These are phyloP conservation scores for Nemania abortiva DNA, from an alignment of 2,329 filamentous ascomycete species.

Conservation along the genomic window DNA sequence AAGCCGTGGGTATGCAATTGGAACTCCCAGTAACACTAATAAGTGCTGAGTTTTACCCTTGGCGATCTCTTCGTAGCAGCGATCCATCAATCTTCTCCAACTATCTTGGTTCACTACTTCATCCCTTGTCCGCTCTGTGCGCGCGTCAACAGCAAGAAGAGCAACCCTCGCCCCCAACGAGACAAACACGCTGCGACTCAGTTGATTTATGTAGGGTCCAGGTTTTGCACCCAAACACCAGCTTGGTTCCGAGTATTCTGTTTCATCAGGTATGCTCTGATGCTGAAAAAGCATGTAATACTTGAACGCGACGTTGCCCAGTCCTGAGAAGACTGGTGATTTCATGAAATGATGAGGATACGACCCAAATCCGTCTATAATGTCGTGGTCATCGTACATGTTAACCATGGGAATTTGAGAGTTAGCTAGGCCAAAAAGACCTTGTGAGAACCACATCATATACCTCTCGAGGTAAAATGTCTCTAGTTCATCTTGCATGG, in stretches of 20 bases:
- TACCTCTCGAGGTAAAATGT: slow-evolving; percentile 90
- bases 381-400: slow-evolving; percentile 95
- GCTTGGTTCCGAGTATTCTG: slow-evolving; percentile 85
- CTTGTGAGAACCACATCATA: slow-evolving; percentile 95
- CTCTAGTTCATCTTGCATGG: slow-evolving; percentile 91
- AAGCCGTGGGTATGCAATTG: slow-evolving; percentile 82
- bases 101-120: slow-evolving; percentile 84
- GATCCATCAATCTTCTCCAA: slow-evolving; percentile 87
- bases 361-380: slow-evolving; percentile 91
- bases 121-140: slow-evolving; percentile 88
- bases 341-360: slow-evolving; percentile 94
- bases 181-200: slow-evolving; percentile 88
- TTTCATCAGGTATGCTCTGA: slow-evolving; percentile 86
- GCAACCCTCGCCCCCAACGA: slow-evolving; percentile 82
- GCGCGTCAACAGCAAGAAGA: slow-evolving; percentile 88
- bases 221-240: slow-evolving; percentile 85
- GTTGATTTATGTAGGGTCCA: slow-evolving; percentile 90
- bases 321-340: slow-evolving; percentile 86
- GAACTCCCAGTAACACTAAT: slow-evolving; percentile 86
- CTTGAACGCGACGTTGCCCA: slow-evolving; percentile 94
- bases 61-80: slow-evolving; percentile 83
- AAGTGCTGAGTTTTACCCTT: slow-evolving; percentile 90
- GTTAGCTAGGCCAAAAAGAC: slow-evolving; percentile 90
- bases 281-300: slow-evolving; percentile 99
- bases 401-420: slow-evolving; percentile 99